Evolutionary conservation across 768 basidiomycete genomes (phyloP).

Genomic region (Mycena rosella): DNA sequence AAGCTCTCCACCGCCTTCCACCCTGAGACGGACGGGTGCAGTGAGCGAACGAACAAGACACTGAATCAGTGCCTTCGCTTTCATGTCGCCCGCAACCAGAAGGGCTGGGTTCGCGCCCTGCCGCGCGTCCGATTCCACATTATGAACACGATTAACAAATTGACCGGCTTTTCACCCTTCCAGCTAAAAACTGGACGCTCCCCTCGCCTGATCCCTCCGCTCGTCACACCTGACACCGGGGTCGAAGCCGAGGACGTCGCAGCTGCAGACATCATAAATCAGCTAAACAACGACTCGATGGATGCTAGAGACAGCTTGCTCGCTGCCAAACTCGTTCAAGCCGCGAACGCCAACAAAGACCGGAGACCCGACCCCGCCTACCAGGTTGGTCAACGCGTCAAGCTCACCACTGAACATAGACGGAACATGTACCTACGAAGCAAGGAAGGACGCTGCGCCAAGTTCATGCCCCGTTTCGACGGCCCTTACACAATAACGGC

Average conservation of each 20-base stretch:
- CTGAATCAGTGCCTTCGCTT: too few relatives aligned
- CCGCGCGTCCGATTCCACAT: too few relatives aligned
- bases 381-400: constrained; percentile 45
- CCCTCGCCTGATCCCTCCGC: constrained; percentile 42
- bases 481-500: constrained; percentile 41
- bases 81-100: too few relatives aligned
- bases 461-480: constrained; percentile 39
- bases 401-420: constrained; percentile 44
- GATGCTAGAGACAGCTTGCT: constrained; percentile 46
- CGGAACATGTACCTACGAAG: constrained; percentile 38
- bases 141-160: too few relatives aligned
- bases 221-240: constrained; percentile 34
- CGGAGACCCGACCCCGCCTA: constrained; percentile 31
- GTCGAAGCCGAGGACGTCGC: too few relatives aligned
- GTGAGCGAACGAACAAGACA: too few relatives aligned
- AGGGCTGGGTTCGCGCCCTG: too few relatives aligned
- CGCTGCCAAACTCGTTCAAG: constrained; percentile 36
- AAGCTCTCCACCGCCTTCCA: too few relatives aligned
- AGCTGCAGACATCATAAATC: constrained; percentile 23
- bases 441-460: constrained; percentile 37
- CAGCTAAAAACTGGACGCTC: constrained; percentile 43
- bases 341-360: not conserved
- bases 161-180: constrained; percentile 49
- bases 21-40: too few relatives aligned
- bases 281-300: constrained; percentile 28